Percentiles rank a stretch among this genome's conserved stretches.
These are phyloP conservation scores for Arbutus unedo DNA, from an alignment of 148 eudicot genomes.

Conservation along the genomic window DNA sequence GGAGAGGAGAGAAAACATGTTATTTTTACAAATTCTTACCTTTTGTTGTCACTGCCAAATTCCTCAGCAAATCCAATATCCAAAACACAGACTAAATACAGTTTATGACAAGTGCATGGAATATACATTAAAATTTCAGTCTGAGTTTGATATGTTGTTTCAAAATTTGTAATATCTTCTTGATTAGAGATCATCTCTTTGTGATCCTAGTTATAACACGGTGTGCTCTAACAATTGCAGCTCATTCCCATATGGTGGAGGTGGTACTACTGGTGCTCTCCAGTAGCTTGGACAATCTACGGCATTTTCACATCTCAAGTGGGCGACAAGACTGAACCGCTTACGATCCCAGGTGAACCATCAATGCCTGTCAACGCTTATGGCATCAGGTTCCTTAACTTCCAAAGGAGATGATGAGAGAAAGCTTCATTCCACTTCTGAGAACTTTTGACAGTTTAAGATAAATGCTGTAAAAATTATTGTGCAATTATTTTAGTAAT, in stretches of 20 bases:
- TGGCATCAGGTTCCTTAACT: slow-evolving; percentile 45
- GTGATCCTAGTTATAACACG: neutral
- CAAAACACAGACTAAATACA: neutral
- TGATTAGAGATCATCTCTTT: neutral
- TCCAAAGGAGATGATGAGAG: slow-evolving; percentile 33
- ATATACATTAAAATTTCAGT: neutral
- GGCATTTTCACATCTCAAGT: slow-evolving; percentile 43
- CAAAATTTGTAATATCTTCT: neutral
- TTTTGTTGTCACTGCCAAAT: neutral
- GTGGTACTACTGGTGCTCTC: slow-evolving; percentile 55
- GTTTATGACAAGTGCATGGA: neutral
- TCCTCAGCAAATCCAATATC: neutral
- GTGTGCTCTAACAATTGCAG: slow-evolving; percentile 20
- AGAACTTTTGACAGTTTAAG: neutral
- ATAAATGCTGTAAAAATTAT: neutral
- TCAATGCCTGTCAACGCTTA: slow-evolving; percentile 21
- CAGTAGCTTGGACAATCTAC: slow-evolving; percentile 50
- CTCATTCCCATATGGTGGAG: slow-evolving; percentile 55
- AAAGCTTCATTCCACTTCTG: neutral
- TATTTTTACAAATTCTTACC: neutral
- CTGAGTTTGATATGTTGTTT: neutral
- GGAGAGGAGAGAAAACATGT: neutral
- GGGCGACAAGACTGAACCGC: slow-evolving; percentile 19
- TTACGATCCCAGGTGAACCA: slow-evolving; percentile 19
- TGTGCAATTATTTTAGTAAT: neutral